Evolutionary conservation across 352 stramenopile genomes (phyloP), one percentile per base, ranked within the genome.

Genomic region (Saprolegnia diclina): DNA sequence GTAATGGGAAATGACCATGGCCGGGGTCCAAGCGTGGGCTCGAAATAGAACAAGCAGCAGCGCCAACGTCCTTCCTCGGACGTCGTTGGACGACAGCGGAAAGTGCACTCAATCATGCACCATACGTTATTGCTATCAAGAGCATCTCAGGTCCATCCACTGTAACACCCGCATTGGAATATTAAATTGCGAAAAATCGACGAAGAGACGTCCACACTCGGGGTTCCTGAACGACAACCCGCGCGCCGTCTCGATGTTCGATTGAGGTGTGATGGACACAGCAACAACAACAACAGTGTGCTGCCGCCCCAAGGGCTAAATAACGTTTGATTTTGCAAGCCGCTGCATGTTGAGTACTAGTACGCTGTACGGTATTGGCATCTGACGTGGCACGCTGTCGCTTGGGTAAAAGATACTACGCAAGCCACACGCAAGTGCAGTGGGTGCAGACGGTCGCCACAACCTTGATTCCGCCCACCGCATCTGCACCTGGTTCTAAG

Each of bases 61-160:
- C 24, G n/a, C 24, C n/a, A 54, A 64, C 32, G 42, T 64, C 18
- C 24, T 64, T 32, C 32, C 22, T 22, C 21, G 21, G 56, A 64
- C 35, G 35, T 64, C 18, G 2, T 5, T 5, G 29, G 29, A 35
- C 29, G 29, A 35, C 29, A 35, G 29, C 29, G 29, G 29, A 35
- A 2, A 35, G 29, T 35, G 29, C 29, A 35, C 29, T 21, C 18
- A 48, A 48, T 5, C 56, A 54, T 5, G 24, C 46, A 54, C 29
- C 46, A 29, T 54, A 22, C 46, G 24, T 54, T 29, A 29, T 29
- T 29, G 46, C 24, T 29, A 22, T 29, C n/a, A 54, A 29, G n/a
- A 5, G 24, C 46, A 54, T 22, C 46, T 29, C n/a, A 54, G 24
- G 24, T 22, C 24, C 46, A 54, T 29, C n/a, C 46, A 29, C 24